These are phyloP conservation scores for Strobilomyces confusus DNA, from an alignment of 768 basidiomycete genomes.

Conservation along the genomic window DNA sequence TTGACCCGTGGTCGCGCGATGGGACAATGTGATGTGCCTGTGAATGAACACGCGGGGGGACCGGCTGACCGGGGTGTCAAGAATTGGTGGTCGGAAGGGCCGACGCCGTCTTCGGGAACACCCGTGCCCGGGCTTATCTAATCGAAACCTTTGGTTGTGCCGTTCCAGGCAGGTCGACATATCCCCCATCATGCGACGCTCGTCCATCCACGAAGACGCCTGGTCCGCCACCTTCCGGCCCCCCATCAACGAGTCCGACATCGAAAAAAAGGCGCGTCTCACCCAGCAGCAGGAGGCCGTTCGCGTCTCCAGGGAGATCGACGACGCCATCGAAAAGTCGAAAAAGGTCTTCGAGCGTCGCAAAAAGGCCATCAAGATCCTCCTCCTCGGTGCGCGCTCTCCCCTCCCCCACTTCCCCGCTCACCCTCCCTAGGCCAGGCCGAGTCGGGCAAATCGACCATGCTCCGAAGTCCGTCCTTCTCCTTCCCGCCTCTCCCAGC, in stretches of 20 bases:
- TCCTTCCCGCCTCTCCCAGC: background rate
- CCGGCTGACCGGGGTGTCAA: no score
- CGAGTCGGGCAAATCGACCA: constrained; percentile 31
- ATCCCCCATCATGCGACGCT: no score
- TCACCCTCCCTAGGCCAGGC: constrained; percentile 21
- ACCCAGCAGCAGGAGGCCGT: constrained; percentile 22
- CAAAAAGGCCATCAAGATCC: constrained; percentile 28
- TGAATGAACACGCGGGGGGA: no score
- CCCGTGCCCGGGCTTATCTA: no score
- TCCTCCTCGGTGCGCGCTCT: constrained; percentile 21
- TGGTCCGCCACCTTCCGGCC: constrained; percentile 27
- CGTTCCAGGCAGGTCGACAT: no score
- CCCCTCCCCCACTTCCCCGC: fast-evolving
- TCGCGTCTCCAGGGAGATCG: constrained; percentile 25
- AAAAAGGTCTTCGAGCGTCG: constrained; percentile 20
- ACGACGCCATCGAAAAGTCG: constrained; percentile 26
- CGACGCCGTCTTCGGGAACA: no score
- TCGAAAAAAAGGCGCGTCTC: constrained; percentile 10
- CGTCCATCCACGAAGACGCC: background rate
- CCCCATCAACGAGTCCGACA: constrained; percentile 3
- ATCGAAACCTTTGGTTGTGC: no score
- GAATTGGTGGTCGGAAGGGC: no score
- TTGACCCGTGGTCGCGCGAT: no score
- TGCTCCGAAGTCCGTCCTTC: constrained; percentile 23
- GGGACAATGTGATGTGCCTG: no score